Conservation (phyloP, 2,329 filamentous ascomycete genomes). For the Calonectria honghensis region DNA sequence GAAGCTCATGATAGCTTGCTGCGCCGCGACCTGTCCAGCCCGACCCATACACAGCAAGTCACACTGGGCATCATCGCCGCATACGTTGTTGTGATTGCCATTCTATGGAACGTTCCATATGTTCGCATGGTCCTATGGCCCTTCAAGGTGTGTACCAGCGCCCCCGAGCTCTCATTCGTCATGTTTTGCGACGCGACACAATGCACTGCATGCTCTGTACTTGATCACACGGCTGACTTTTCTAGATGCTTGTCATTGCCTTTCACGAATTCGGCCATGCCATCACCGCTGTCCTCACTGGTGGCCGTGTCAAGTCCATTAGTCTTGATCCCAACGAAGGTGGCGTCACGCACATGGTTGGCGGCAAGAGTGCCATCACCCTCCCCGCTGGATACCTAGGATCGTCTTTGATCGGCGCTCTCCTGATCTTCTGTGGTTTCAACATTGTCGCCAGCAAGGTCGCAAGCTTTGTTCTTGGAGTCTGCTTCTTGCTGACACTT, state of each 20-base stretch:
- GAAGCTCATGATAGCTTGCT: slow-evolving; percentile 57
- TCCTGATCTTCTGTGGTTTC: slow-evolving; percentile 87
- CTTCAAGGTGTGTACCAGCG: slow-evolving; percentile 78
- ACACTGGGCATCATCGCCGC: slow-evolving; percentile 82
- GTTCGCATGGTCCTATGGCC: slow-evolving; percentile 85
- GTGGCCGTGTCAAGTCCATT: slow-evolving; percentile 84
- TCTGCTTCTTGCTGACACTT: slow-evolving; percentile 85
- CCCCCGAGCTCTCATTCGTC: neutral
- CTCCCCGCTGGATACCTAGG: slow-evolving; percentile 87
- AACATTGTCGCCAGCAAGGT: slow-evolving; percentile 88
- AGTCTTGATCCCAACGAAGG: slow-evolving; percentile 86
- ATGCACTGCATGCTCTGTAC: slow-evolving; percentile 1
- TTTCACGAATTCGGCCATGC: slow-evolving; percentile 89
- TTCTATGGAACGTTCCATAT: slow-evolving; percentile 88
- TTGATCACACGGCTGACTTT: slow-evolving; percentile 10
- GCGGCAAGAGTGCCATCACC: slow-evolving; percentile 81
- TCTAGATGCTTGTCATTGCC: slow-evolving; percentile 86
- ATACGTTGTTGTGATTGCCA: slow-evolving; percentile 83
- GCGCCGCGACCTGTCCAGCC: slow-evolving; percentile 72
- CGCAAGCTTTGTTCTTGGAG: slow-evolving; percentile 82
- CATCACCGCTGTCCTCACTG: slow-evolving; percentile 82
- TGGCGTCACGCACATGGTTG: slow-evolving; percentile 85
- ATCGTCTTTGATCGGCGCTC: slow-evolving; percentile 83
- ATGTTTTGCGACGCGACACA: slow-evolving; percentile 13
- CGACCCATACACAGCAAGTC: slow-evolving; percentile 81